Conservation (phyloP, 257 asterid species). For the Nicotiana tabacum region DNA sequence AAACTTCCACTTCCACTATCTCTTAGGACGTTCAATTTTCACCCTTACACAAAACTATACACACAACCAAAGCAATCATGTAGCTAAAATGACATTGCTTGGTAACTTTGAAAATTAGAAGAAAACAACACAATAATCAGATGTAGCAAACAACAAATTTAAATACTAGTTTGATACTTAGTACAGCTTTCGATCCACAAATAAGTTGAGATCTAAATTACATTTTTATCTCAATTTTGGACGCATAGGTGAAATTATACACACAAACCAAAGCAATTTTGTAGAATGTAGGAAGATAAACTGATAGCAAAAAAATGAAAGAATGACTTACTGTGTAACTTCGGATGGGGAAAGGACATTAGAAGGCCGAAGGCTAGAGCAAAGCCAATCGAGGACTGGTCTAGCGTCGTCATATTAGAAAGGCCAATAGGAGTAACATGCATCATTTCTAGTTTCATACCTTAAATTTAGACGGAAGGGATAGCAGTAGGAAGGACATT, state of each 20-base stretch:
- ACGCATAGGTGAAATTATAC: neutral
- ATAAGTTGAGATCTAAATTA: neutral
- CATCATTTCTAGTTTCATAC: neutral
- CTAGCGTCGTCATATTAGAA: slow-evolving; percentile 96
- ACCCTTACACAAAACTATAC: neutral
- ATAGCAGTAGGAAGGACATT: slow-evolving; percentile 94
- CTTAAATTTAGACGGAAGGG: slow-evolving; percentile 31
- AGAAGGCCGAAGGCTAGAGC: slow-evolving; percentile 92
- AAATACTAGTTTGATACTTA: neutral
- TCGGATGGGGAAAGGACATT: slow-evolving; percentile 83
- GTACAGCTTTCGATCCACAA: neutral
- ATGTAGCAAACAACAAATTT: neutral
- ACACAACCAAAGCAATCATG: neutral
- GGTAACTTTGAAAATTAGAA: neutral
- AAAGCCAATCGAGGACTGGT: slow-evolving; percentile 93
- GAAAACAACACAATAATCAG: neutral
- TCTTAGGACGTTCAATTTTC: neutral
- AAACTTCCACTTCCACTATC: neutral
- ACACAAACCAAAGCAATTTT: neutral
- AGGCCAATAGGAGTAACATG: slow-evolving; percentile 61
- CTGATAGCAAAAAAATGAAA: neutral
- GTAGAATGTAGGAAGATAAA: neutral
- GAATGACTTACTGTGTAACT: slow-evolving; percentile 58
- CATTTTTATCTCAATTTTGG: neutral
- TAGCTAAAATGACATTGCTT: neutral